Evolutionary conservation across 2,329 filamentous ascomycete species (phyloP).

Genomic region (Pseudogymnoascus destructans): DNA sequence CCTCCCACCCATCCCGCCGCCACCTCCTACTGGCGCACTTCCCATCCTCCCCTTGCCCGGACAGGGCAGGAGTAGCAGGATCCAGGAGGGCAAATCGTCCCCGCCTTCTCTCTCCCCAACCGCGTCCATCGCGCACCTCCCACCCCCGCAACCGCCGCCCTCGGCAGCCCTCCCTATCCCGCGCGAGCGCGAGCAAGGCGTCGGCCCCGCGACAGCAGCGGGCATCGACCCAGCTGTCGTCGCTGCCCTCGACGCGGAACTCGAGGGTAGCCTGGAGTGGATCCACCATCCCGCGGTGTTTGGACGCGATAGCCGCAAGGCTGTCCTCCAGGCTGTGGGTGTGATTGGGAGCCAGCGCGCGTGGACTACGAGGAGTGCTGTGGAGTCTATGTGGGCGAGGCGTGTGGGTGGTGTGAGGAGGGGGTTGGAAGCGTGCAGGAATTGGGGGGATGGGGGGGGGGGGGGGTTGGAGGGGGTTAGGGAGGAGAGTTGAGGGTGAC

Average conservation of each 20-base stretch:
- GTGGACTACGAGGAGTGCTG: constrained; percentile 82
- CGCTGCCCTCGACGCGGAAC: constrained; percentile 74
- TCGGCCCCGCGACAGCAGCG: constrained; percentile 33
- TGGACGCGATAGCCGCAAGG: constrained; percentile 83
- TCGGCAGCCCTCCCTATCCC: constrained; percentile 33
- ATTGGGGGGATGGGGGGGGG: constrained; percentile 75
- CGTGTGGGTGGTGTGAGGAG: constrained; percentile 70
- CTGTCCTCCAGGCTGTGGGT: constrained; percentile 88
- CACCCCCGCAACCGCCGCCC: constrained; percentile 23
- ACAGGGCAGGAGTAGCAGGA: not conserved
- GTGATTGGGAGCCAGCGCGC: constrained; percentile 91
- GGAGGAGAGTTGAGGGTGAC: constrained; percentile 2
- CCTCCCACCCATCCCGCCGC: constrained; percentile 71
- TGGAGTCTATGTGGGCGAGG: constrained; percentile 79
- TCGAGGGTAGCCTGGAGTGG: constrained; percentile 88
- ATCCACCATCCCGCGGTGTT: constrained; percentile 96
- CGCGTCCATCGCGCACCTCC: constrained; percentile 17
- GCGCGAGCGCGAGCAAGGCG: constrained; percentile 39
- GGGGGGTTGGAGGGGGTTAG: constrained; percentile 37
- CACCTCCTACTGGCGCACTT: constrained; percentile 28
- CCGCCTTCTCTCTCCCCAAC: not conserved
- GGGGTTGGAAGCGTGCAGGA: constrained; percentile 69
- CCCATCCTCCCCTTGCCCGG: not conserved
- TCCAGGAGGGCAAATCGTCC: not conserved
- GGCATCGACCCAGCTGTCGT: constrained; percentile 80